Evolutionary conservation across 345 rosid species (phyloP).

Genomic region (Durio zibethinus): DNA sequence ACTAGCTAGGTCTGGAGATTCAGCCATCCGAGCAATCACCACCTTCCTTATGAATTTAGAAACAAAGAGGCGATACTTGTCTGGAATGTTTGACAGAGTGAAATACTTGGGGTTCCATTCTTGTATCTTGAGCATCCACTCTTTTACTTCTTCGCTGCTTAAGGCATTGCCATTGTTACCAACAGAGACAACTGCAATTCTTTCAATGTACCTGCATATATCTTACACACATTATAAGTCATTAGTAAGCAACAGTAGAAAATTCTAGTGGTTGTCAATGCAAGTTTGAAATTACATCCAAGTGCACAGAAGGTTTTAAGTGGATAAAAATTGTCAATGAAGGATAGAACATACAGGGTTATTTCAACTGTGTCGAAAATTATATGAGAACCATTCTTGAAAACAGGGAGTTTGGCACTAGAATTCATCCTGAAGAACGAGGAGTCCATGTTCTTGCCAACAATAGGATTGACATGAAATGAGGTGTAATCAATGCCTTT

Average conservation of each 20-base stretch:
- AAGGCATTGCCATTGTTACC: conserved; percentile 38
- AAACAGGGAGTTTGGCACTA: conserved; percentile 69
- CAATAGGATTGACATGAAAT: conserved; percentile 73
- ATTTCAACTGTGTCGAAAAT: conserved; percentile 75
- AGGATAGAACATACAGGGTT: conserved; percentile 55
- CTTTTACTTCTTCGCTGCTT: conserved; percentile 46
- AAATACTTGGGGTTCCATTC: conserved; percentile 73
- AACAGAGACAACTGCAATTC: conserved; percentile 64
- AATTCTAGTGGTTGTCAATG: neutral
- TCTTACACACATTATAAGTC: neutral
- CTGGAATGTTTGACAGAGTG: conserved; percentile 64
- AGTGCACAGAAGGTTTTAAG: neutral
- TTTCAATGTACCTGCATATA: conserved; percentile 64
- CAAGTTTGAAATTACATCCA: conserved; percentile 7
- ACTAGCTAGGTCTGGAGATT: conserved; percentile 77
- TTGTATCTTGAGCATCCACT: conserved; percentile 77
- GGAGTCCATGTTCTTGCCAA: conserved; percentile 78
- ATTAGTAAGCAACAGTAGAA: neutral
- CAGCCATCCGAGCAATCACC: conserved; percentile 76
- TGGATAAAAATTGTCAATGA: neutral
- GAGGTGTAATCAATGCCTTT: conserved; percentile 90
- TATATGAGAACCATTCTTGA: conserved; percentile 71
- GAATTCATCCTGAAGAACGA: conserved; percentile 78
- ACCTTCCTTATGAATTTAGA: conserved; percentile 80
- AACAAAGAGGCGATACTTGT: conserved; percentile 44